Conservation (phyloP, 208 protist genomes). For the Trypanosoma lewisi region DNA sequence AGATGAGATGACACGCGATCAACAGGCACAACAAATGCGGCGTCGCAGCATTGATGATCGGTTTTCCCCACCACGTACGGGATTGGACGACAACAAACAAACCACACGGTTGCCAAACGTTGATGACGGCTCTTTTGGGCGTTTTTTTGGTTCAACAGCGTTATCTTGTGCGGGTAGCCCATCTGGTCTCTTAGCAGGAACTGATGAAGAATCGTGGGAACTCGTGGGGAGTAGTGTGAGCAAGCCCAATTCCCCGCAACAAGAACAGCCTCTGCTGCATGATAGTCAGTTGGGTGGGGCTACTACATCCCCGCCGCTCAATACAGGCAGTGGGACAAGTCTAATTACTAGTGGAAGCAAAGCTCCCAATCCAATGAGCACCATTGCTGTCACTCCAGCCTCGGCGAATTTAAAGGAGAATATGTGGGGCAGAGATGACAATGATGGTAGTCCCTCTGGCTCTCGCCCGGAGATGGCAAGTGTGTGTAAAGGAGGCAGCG, state of each 20-base stretch:
- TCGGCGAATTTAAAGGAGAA: constrained; percentile 29
- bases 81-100: constrained; percentile 1
- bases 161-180: not conserved
- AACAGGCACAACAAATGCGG: constrained; percentile 65
- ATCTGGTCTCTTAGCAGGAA: not conserved
- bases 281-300: not conserved
- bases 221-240: not conserved
- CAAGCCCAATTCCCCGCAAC: not conserved
- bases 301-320: not conserved
- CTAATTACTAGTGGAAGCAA: not conserved
- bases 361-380: not conserved
- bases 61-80: constrained; percentile 29
- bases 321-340: not conserved
- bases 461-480: not conserved
- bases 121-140: constrained; percentile 3
- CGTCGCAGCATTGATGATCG: constrained; percentile 39
- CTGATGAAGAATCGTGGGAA: not conserved
- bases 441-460: not conserved
- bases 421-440: constrained; percentile 23
- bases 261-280: not conserved
- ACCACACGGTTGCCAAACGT: constrained; percentile 20
- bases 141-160: not conserved
- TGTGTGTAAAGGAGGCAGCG: not conserved
- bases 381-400: constrained; percentile 5
- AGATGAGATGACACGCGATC: constrained; percentile 66